Base-by-base conservation (phyloP, 305 asterid genomes). In the Nicotiana rustica region DNA sequence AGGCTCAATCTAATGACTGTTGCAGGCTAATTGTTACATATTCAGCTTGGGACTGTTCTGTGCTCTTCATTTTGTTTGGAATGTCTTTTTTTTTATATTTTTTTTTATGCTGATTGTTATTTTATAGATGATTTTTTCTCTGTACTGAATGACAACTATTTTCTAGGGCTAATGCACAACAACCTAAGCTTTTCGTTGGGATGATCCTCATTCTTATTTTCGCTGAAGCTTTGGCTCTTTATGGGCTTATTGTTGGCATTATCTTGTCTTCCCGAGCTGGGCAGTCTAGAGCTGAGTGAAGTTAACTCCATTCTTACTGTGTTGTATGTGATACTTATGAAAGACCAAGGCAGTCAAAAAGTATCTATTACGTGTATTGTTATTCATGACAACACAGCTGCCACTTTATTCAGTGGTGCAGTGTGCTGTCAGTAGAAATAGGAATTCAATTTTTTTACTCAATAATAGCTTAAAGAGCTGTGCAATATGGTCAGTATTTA, bases 261-360 rank as follows among this genome's bases (percentile, higher is more conserved):
- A 86, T 86, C 69, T 78, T 86, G 76, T 86, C 89, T 65, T 86
- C 89, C 13, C 83, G 87, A 62, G 89, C 89, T 84, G 89, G 87
- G 35, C 89, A 86, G 60, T 86, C 87, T 4, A 83, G 89, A 65
- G 89, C 87, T 29, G 89, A 86, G 65, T 86, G 69, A 85, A 35
- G 60, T 47, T 73, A 13, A 73, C 41, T 6, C 62, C 41, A 49
- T 73, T 21, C 79, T 8, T 73, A 13, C 41, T 8, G 6, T 8
- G 3, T 1, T 49, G 62, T 49, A 75, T 2, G 44, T 21, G 79
- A 7, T 14, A 17, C 62, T 71, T 47, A 7, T 12, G 79, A 47
- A 47, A 47, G 61, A 21, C 61, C 79, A 71, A 49, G 62, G 59
- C 64, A 21, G 14, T 52, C 65, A 52, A 8, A 41, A 29, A 67